Evolutionary conservation across 2,329 filamentous ascomycete genomes (phyloP), one percentile per base, ranked within the genome.

Genomic region (Didymellaceae sp.): DNA sequence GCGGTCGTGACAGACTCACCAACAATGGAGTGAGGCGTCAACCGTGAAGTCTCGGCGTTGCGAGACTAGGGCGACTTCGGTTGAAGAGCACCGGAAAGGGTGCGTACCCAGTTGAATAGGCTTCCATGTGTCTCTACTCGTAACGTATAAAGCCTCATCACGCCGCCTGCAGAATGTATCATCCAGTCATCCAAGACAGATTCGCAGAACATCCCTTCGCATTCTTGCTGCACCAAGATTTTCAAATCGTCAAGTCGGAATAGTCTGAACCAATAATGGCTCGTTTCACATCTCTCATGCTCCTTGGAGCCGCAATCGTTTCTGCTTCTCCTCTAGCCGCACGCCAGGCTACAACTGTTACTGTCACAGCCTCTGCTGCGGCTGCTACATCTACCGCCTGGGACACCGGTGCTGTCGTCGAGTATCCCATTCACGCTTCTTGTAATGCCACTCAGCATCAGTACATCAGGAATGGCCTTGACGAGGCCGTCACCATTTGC

Each of bases 381-480:
- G 54, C 44, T 17, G 17, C 55, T 16, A 54, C 55, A 11, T 42
- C 58, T 8, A 64, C 61, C 7, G 56, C 65, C 10, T 73, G 70
- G 70, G 55, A 69, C n/a, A 50, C 58, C 3, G 78, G 77, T 10
- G 74, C 73, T 2, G 70, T 75, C 6, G 65, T 57, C 13, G 57
- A 73, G 14, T 80, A 72, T 58, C 73, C 75, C 11, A 86, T 89
- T 65, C 86, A 89, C 69, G 67, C 76, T 25, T 87, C 84, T 18
- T 89, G 87, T 75, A 89, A 89, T 61, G 71, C 75, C 39, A 88
- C 85, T 1, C 78, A 87, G 59, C 76, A 75, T 32, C 71, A 70
- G 6, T 83, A 87, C 66, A 77, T 89, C 33, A 71, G 76, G 28
- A 70, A 73, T 13, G 86, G 78, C 5, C 75, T 90, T 0, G 73